Base-by-base conservation (phyloP, 495 filamentous ascomycete genomes). In the Aspergillus coremiiformis region DNA sequence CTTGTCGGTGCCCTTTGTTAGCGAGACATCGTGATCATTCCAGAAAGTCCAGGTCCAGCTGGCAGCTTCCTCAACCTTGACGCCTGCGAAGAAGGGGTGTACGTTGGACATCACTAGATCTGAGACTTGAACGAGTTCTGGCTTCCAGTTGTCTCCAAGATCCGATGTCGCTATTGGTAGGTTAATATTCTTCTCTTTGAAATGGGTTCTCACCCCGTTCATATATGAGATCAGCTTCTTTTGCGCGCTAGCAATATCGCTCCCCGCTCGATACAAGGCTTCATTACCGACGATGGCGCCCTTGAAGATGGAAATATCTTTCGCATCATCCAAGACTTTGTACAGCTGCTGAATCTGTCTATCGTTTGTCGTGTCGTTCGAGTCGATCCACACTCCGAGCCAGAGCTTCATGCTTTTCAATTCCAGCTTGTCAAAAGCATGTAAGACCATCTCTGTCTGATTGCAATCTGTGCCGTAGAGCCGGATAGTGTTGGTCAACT, bases 381-480 rank as follows among this genome's bases (percentile, higher is more conserved):
- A 75, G 63, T 90, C 90, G 52, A 92, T 84, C 90, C 91, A 98
- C 17, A 97, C 92, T 12, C 93, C 93, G 17, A 96, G 76, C 93
- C 93, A 96, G 55, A 98, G 76, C 58, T 93, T 95, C 74, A 96
- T 84, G 57, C 84, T 79, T 19, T 82, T 79, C 47, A 95, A 67
- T 29, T 79, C 78, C 27, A 97, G 77, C 45, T 77, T 78, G 47
- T 84, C 74, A 62, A 98, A 84, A 5, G 90, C 82, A 59, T 92
- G 83, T 35, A 97, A 77, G 1, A 93, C 85, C 88, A 97, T 90
- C 64, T 95, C 83, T 0, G 93, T 96, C 67, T 96, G 92, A 65
- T 97, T 96, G 78, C 93, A 98, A 69, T 98, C 93, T 14, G 89
- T 96, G 21, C 93, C 93, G 65, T 98, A 98, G 12, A 97, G 78